Conservation (phyloP, 352 stramenopile genomes). For the Pythium phragmiticola region DNA sequence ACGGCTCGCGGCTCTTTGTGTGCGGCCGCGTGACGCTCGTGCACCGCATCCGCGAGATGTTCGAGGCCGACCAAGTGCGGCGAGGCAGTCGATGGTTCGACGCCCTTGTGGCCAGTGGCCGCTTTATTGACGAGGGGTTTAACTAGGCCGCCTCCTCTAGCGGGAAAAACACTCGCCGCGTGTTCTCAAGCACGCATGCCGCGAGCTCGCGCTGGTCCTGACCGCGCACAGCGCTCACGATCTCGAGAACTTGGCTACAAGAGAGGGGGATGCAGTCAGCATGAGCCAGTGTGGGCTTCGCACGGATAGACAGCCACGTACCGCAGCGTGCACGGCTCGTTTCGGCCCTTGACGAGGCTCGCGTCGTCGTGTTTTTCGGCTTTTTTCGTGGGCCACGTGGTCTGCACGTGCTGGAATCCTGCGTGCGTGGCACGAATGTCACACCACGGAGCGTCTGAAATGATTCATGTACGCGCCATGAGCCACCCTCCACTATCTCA, state of each 20-base stretch:
- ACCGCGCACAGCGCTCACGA: conserved; percentile 64
- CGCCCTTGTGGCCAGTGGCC: conserved; percentile 5
- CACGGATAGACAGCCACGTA: conserved; percentile 51
- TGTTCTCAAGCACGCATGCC: conserved; percentile 54
- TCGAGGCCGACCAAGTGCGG: conserved; percentile 23
- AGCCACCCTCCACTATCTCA: too few relatives aligned
- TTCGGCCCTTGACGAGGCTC: conserved; percentile 92
- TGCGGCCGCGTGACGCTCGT: conserved; percentile 30
- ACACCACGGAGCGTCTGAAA: conserved; percentile 93
- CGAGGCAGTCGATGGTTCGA: conserved; percentile 21
- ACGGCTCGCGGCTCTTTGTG: conserved; percentile 30
- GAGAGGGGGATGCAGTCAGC: background rate
- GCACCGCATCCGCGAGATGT: conserved; percentile 24
- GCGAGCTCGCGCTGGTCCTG: conserved; percentile 51
- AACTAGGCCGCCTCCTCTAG: background rate
- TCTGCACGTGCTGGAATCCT: conserved; percentile 86
- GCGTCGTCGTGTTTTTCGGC: conserved; percentile 91
- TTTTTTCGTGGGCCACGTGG: conserved; percentile 88
- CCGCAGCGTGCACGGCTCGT: conserved; percentile 95
- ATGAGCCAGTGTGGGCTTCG: background rate
- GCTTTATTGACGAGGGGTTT: conserved; percentile 27
- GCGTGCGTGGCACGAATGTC: conserved; percentile 95
- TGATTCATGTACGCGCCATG: too few relatives aligned
- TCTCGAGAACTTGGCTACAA: conserved; percentile 80
- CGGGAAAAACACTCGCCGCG: conserved; percentile 68